These are phyloP conservation scores for Monosporascus sp. DNA, from an alignment of 2,329 filamentous ascomycete species.

Conservation along the genomic window DNA sequence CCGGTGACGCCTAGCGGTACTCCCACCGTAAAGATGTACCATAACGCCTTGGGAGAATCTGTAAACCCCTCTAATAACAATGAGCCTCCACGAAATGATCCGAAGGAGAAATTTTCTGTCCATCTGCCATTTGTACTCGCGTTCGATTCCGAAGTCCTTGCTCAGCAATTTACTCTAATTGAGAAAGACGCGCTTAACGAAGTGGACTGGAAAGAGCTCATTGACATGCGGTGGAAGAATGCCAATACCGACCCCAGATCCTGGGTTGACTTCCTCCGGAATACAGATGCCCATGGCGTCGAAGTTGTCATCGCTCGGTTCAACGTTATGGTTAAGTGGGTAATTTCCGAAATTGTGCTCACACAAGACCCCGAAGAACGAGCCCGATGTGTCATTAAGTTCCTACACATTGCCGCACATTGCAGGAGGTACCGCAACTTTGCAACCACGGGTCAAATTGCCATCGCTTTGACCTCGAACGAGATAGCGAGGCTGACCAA, in stretches of 20 bases:
- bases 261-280: conserved; percentile 76
- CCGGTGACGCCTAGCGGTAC: conserved; percentile 47
- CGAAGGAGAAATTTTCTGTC: conserved; percentile 36
- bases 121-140: conserved; percentile 78
- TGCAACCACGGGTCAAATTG: conserved; percentile 76
- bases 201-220: conserved; percentile 82
- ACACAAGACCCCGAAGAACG: conserved; percentile 68
- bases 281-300: conserved; percentile 66
- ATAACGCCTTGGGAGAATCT: conserved; percentile 24
- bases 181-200: conserved; percentile 83
- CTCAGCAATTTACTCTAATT: conserved; percentile 78
- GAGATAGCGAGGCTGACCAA: conserved; percentile 62
- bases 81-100: conserved; percentile 30
- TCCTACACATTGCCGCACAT: conserved; percentile 73
- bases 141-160: conserved; percentile 72
- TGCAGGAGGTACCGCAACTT: conserved; percentile 75
- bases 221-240: conserved; percentile 78
- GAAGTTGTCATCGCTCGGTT: conserved; percentile 82
- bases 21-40: conserved; percentile 35
- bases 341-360: conserved; percentile 71
- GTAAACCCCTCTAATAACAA: conserved; percentile 27
- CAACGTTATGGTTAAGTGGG: conserved; percentile 86
- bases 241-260: conserved; percentile 60
- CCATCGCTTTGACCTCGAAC: conserved; percentile 69
- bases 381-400: conserved; percentile 72